Evolutionary conservation across 1,284 basidiomycete genomes (phyloP).

Genomic region (Tylopilus sp.): DNA sequence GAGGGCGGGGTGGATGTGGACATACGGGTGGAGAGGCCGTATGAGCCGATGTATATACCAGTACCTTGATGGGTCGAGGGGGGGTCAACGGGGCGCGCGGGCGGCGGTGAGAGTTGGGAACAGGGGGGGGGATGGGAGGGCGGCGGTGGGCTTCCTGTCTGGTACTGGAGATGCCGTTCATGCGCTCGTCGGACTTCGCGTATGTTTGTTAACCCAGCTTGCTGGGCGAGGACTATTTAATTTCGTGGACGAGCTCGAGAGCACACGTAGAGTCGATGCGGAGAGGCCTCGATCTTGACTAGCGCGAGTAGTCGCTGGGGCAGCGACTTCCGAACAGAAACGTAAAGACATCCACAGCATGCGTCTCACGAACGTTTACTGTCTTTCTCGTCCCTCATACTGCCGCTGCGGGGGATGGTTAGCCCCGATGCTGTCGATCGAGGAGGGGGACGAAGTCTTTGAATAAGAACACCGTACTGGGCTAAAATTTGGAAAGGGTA

Average conservation of each 20-base stretch:
- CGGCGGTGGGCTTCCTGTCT: background rate
- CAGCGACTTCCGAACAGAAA: no score
- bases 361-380: no score
- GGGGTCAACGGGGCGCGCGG: background rate
- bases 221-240: background rate
- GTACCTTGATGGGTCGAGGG: slow-evolving; percentile 1
- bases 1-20: slow-evolving; percentile 26
- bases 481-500: no score
- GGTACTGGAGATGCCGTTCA: background rate
- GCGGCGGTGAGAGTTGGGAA: background rate
- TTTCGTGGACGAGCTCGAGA: background rate
- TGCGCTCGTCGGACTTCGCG: background rate
- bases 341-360: no score
- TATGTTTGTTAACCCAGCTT: background rate
- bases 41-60: slow-evolving; percentile 25
- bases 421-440: no score
- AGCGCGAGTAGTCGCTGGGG: no score
- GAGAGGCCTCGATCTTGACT: no score
- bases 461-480: no score
- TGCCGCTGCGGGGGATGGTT: no score
- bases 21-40: slow-evolving; percentile 25
- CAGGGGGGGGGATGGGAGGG: background rate
- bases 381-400: no score
- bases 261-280: no score
- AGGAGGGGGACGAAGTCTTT: no score